These are phyloP conservation scores for Rubroshorea leprosula DNA, from an alignment of 345 rosid species.

Conservation along the genomic window DNA sequence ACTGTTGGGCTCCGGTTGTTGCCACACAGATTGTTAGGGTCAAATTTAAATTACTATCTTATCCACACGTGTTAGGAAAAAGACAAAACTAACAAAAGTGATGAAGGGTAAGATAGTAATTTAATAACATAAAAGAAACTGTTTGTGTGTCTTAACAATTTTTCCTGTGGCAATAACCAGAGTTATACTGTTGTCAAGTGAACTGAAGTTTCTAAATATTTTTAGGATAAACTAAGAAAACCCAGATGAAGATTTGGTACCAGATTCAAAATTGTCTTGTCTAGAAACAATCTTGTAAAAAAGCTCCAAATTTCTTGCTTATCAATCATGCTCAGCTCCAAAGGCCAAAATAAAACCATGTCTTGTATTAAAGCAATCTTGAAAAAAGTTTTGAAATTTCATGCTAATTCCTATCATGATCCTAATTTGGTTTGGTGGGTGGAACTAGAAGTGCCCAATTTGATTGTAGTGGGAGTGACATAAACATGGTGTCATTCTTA, in stretches of 20 bases:
- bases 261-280: not conserved
- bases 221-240: not conserved
- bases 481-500: constrained; percentile 44
- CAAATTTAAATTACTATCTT: too few species aligned
- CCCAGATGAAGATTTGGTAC: not conserved
- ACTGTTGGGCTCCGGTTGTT: not conserved
- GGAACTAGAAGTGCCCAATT: not conserved
- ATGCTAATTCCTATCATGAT: not conserved
- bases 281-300: not conserved
- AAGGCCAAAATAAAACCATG: too few species aligned
- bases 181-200: too few species aligned
- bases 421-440: not conserved
- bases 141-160: too few species aligned
- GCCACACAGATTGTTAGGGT: too few species aligned
- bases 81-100: too few species aligned
- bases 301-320: not conserved
- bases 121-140: too few species aligned
- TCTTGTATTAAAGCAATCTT: too few species aligned
- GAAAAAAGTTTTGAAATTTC: not conserved
- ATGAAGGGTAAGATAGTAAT: too few species aligned
- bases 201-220: not conserved
- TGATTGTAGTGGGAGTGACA: constrained; percentile 36
- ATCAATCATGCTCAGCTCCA: not conserved
- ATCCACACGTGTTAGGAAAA: too few species aligned
- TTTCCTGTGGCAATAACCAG: too few species aligned